Conservation (phyloP, 1,284 basidiomycete genomes). For the Thecaphora frezii region DNA sequence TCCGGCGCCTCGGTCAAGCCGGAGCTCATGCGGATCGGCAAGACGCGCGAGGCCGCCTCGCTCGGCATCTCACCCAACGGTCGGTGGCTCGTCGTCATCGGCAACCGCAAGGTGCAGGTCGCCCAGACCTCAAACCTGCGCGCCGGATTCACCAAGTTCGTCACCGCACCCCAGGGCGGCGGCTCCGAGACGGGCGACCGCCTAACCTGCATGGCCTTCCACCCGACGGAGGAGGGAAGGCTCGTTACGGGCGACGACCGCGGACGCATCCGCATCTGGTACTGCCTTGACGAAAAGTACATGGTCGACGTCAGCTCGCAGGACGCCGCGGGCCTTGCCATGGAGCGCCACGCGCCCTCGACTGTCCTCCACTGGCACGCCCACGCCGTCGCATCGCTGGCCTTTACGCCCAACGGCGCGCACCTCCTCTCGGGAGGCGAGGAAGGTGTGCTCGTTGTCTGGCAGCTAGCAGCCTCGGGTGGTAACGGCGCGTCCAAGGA, state of each 20-base stretch:
- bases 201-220: conserved; percentile 84
- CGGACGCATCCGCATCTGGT: conserved; percentile 87
- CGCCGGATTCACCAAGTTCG: conserved; percentile 74
- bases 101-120: conserved; percentile 80
- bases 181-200: conserved; percentile 26
- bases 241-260: conserved; percentile 90
- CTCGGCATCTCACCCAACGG: conserved; percentile 76
- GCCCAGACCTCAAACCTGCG: conserved; percentile 36
- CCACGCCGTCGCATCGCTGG: conserved; percentile 84
- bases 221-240: conserved; percentile 78
- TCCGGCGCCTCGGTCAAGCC: conserved; percentile 27
- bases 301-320: conserved; percentile 62
- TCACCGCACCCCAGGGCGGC: conserved; percentile 59
- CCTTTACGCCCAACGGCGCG: conserved; percentile 86
- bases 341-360: conserved; percentile 66
- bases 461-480: conserved; percentile 66
- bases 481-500: conserved; percentile 40
- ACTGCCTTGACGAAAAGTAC: conserved; percentile 67
- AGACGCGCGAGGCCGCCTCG: conserved; percentile 36
- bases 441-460: conserved; percentile 91
- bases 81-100: conserved; percentile 77
- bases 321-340: conserved; percentile 37
- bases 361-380: conserved; percentile 95
- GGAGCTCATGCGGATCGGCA: conserved; percentile 65
- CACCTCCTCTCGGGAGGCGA: conserved; percentile 93